Conservation (phyloP, 2,329 filamentous ascomycete genomes). For the Microascus cirrosus region DNA sequence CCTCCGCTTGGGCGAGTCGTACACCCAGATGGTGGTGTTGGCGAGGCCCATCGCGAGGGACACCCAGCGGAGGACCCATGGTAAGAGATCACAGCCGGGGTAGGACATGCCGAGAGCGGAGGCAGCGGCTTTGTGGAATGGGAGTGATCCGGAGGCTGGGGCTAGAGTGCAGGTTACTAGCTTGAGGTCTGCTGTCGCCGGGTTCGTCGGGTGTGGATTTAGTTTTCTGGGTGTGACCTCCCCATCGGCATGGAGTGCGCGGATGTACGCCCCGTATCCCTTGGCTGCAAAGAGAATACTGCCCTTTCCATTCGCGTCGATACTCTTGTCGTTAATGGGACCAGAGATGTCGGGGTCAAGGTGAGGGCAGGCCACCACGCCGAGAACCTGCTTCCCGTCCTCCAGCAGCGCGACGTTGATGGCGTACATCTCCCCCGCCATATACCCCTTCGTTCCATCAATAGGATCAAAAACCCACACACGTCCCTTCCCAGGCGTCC, state of each 20-base stretch:
- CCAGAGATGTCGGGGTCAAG: slow-evolving; percentile 24
- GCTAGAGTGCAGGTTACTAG: slow-evolving; percentile 36
- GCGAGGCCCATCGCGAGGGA: slow-evolving; percentile 38
- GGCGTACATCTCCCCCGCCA: slow-evolving; percentile 42
- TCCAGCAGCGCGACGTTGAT: slow-evolving; percentile 44
- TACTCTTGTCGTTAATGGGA: slow-evolving; percentile 28
- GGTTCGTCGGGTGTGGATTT: slow-evolving; percentile 1
- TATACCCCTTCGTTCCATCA: slow-evolving; percentile 47
- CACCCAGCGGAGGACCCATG: slow-evolving; percentile 47
- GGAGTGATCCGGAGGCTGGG: slow-evolving; percentile 34
- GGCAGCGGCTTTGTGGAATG: slow-evolving; percentile 33
- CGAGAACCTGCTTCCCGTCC: slow-evolving; percentile 35
- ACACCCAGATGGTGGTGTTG: slow-evolving; percentile 46
- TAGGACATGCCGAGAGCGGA: slow-evolving; percentile 26
- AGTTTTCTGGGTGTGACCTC: slow-evolving; percentile 18
- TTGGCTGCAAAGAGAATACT: slow-evolving; percentile 39
- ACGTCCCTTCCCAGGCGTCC: slow-evolving; percentile 24
- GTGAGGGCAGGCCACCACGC: slow-evolving; percentile 37
- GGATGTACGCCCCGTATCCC: slow-evolving; percentile 35
- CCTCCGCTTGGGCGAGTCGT: slow-evolving; percentile 31
- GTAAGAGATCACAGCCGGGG: slow-evolving; percentile 39
- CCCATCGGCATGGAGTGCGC: slow-evolving; percentile 20
- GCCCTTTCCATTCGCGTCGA: slow-evolving; percentile 31
- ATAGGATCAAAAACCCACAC: slow-evolving; percentile 52
- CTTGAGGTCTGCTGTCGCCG: slow-evolving; percentile 14